Evolutionary conservation across 2,329 filamentous ascomycete species (phyloP).

Genomic region (Pyrenophora tritici-repentis): DNA sequence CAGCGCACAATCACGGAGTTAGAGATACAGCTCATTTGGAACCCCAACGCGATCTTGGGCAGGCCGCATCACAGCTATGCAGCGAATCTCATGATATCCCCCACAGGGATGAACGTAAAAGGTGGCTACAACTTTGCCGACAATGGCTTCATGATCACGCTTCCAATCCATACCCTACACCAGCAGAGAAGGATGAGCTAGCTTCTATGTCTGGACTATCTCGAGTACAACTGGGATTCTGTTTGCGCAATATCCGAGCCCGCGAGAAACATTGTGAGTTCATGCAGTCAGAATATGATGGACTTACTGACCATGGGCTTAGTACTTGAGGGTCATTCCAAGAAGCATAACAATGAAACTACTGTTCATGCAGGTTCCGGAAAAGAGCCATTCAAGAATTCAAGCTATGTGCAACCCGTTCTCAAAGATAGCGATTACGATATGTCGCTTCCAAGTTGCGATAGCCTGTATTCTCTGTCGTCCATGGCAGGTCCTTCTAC

Average conservation of each 20-base stretch:
- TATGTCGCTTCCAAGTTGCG: too few species aligned
- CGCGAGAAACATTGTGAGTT: constrained; percentile 8
- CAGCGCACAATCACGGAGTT: too few species aligned
- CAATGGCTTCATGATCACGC: constrained; percentile 2
- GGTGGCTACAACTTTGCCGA: background rate
- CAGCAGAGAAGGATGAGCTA: constrained; percentile 1
- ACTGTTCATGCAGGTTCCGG: too few species aligned
- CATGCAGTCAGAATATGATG: background rate
- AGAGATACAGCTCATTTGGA: too few species aligned
- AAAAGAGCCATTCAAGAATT: too few species aligned
- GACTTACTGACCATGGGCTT: background rate
- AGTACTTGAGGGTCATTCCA: background rate
- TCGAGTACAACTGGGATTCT: constrained; percentile 1
- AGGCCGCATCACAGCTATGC: background rate
- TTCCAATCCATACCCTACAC: constrained; percentile 6
- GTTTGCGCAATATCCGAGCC: constrained; percentile 14
- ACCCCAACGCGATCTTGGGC: too few species aligned
- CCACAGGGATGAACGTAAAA: background rate
- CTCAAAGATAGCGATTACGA: too few species aligned
- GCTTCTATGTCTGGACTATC: constrained; percentile 1
- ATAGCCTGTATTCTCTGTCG: too few species aligned
- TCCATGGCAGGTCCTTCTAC: too few species aligned
- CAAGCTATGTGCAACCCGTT: too few species aligned
- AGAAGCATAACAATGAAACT: too few species aligned
- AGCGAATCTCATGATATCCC: background rate